Percentiles rank a stretch among this genome's conserved stretches.
Conservation (phyloP, 805 yeast genomes). For the Blastobotrys peoriensis region DNA sequence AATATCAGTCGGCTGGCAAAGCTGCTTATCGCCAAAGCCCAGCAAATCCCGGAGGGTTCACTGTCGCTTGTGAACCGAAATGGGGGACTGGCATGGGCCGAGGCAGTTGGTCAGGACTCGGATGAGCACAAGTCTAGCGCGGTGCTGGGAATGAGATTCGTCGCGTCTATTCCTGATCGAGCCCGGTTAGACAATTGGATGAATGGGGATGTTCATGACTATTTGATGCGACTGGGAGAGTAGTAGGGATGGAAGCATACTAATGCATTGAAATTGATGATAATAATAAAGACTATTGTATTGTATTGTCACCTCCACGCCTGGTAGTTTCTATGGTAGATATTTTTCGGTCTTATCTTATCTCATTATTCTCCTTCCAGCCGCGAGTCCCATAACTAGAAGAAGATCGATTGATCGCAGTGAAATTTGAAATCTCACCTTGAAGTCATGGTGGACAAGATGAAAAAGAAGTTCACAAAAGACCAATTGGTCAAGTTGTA, state of each 20-base stretch:
- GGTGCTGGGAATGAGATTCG: neutral
- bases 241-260: no score
- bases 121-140: neutral
- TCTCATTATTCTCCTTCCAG: no score
- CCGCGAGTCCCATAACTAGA: no score
- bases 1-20: slow-evolving; percentile 1
- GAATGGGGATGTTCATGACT: neutral
- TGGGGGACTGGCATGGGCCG: slow-evolving; percentile 18
- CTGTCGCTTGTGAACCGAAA: slow-evolving; percentile 15
- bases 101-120: neutral
- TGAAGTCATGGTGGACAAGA: no score
- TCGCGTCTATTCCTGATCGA: neutral
- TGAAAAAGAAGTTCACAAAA: no score
- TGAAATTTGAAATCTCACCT: no score
- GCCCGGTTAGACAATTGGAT: neutral
- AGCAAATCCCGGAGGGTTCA: slow-evolving; percentile 18
- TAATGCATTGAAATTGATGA: no score
- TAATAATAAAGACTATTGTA: no score
- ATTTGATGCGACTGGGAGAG: neutral
- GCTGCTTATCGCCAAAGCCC: slow-evolving; percentile 15
- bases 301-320: no score
- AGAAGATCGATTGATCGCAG: no score
- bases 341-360: no score
- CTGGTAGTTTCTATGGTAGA: no score
- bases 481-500: slow-evolving; percentile 33